Conservation (phyloP, 2,329 filamentous ascomycete species). For the Fusarium albidum region DNA sequence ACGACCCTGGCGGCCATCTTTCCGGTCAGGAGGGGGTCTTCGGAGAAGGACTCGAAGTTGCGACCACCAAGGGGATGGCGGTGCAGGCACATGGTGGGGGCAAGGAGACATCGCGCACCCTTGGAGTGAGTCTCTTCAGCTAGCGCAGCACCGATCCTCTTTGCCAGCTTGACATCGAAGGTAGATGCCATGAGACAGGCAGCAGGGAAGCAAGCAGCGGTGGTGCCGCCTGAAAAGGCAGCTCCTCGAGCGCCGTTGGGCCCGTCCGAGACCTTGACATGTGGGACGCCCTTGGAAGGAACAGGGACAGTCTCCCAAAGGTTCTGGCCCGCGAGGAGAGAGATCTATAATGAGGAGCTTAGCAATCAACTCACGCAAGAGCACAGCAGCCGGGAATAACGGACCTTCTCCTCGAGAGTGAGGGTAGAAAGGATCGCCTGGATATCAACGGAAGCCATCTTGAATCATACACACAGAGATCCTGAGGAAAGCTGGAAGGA, state of each 20-base stretch:
- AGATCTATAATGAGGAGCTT: conserved; percentile 22
- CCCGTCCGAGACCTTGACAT: conserved; percentile 38
- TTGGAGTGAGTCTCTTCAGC: conserved; percentile 64
- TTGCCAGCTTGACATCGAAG: conserved; percentile 66
- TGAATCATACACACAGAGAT: conserved; percentile 16
- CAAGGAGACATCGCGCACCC: conserved; percentile 72
- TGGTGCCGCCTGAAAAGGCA: conserved; percentile 35
- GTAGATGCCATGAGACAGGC: conserved; percentile 63
- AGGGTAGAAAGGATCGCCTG: conserved; percentile 41
- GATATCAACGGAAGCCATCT: conserved; percentile 39
- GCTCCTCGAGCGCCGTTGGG: conserved; percentile 40
- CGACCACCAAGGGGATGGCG: conserved; percentile 40
- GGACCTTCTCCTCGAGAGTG: conserved; percentile 44
- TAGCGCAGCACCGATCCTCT: conserved; percentile 65
- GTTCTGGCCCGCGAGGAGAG: conserved; percentile 39
- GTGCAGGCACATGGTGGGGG: conserved; percentile 42
- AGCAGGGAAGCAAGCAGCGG: conserved; percentile 40
- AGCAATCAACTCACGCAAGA: background rate
- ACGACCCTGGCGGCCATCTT: conserved; percentile 43
- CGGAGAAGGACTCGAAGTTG: conserved; percentile 41
- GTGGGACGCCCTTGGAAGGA: conserved; percentile 35
- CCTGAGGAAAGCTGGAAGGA: conserved; percentile 13
- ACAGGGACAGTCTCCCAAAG: conserved; percentile 40
- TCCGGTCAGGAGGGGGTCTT: conserved; percentile 38
- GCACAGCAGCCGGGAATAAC: conserved; percentile 1